These are phyloP conservation scores for Amanita brunnescens DNA, from an alignment of 768 basidiomycete species.

Conservation along the genomic window DNA sequence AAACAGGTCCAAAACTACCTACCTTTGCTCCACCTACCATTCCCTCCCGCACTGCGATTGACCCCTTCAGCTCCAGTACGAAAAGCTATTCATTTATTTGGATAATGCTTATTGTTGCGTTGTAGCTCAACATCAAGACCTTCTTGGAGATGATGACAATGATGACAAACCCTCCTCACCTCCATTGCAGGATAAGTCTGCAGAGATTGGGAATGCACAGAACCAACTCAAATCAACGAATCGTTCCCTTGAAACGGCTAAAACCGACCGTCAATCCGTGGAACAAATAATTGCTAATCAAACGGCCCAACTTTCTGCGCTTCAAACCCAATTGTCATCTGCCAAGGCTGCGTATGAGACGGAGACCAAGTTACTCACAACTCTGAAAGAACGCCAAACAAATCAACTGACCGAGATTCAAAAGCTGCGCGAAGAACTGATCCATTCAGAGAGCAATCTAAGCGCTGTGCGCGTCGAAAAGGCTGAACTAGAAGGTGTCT, in stretches of 20 bases:
- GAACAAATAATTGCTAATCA: constrained; percentile 62
- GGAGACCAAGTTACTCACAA: constrained; percentile 61
- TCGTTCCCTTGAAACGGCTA: constrained; percentile 55
- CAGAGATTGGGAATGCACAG: constrained; percentile 80
- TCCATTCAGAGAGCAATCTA: constrained; percentile 85
- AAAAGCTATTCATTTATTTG: neutral
- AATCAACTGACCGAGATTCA: constrained; percentile 66
- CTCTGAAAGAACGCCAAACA: constrained; percentile 59
- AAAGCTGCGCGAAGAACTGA: constrained; percentile 68
- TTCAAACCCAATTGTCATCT: constrained; percentile 76
- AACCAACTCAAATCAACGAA: constrained; percentile 81
- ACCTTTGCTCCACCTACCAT: constrained; percentile 18
- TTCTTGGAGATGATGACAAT: constrained; percentile 72
- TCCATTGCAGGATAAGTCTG: constrained; percentile 63
- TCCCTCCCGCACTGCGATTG: constrained; percentile 21
- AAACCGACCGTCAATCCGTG: constrained; percentile 54
- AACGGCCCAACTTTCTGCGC: constrained; percentile 63
- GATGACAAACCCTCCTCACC: constrained; percentile 32
- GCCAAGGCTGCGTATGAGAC: constrained; percentile 83
- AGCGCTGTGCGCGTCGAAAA: constrained; percentile 86
- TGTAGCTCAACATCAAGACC: constrained; percentile 30
- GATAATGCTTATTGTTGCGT: neutral
- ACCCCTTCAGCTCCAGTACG: constrained; percentile 41
- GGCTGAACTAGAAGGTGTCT: constrained; percentile 77
- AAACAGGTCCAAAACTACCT: constrained; percentile 19